These are phyloP conservation scores for Artemisia tridentata DNA, from an alignment of 129 eudicot genomes.

Conservation along the genomic window DNA sequence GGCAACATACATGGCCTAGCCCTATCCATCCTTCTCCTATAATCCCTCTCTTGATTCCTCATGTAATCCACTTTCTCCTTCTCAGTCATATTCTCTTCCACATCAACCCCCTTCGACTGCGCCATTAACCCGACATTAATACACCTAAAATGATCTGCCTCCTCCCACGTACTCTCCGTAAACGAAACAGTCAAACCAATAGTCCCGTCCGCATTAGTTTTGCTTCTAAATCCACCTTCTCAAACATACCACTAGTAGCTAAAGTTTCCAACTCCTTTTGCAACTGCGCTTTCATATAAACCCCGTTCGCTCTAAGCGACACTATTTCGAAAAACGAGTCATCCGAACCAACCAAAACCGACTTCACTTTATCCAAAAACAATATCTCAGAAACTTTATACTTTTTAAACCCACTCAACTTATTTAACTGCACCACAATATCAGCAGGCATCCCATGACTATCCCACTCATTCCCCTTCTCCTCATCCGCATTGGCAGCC, in stretches of 20 bases:
- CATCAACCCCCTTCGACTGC: constrained; percentile 64
- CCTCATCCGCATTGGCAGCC: constrained; percentile 59
- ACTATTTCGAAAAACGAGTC: constrained; percentile 84
- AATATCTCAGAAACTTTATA: constrained; percentile 68
- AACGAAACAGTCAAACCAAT: constrained; percentile 50
- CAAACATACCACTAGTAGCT: constrained; percentile 84
- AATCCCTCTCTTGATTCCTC: constrained; percentile 62
- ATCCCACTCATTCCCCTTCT: constrained; percentile 64
- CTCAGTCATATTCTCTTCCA: constrained; percentile 76
- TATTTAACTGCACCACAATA: constrained; percentile 51
- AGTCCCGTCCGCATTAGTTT: constrained; percentile 80
- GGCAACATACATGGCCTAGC: constrained; percentile 84
- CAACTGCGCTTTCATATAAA: constrained; percentile 73
- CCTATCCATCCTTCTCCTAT: constrained; percentile 62
- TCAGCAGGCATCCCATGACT: constrained; percentile 74
- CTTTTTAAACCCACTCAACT: constrained; percentile 66
- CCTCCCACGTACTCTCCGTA: constrained; percentile 66
- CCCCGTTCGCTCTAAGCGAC: constrained; percentile 62
- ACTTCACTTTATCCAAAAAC: constrained; percentile 43
- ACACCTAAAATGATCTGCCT: constrained; percentile 61
- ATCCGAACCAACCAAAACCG: constrained; percentile 45
- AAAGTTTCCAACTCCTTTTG: constrained; percentile 84
- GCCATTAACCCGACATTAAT: constrained; percentile 83
- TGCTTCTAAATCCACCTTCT: constrained; percentile 73
- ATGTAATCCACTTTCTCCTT: constrained; percentile 59